Evolutionary conservation across 2,329 filamentous ascomycete species (phyloP), one percentile per base, ranked within the genome.

Genomic region (Teratosphaeriaceae sp.): DNA sequence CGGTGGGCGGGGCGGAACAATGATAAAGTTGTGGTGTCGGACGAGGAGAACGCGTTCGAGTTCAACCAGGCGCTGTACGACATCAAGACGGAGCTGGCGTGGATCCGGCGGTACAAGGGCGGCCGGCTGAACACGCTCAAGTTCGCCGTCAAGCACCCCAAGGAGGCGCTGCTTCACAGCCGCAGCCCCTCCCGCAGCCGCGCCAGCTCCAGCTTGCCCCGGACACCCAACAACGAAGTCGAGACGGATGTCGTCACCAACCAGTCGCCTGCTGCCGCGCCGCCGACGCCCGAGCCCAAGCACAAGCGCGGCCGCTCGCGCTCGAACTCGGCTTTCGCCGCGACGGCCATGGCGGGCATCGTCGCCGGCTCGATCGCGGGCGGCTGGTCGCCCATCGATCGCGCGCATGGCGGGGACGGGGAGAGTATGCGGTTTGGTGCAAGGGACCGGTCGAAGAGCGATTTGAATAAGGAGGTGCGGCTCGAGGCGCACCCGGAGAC

Each of bases 321-420:
- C 51, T 85, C 82, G 33, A 83, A 78, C 59, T 88, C 84, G 21
- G 83, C 83, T 1, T 72, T 89, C 9, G 84, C 84, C 2, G 81
- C 84, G 1, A 80, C 82, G 6, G 84, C 88, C 47, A 88, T 88
- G 85, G 83, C 85, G n/a, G 85, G 85, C 47, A 82, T 89, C 45
- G 79, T 89, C 38, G 85, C 84, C 7, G 85, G 84, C 33, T 83
- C 82, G 56, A 78, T 89, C 24, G 84, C 80, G 12, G 83, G 61
- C 11, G 63, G 82, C 22, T 89, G 84, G 84, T 85, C 83, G 37
- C 85, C 85, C 1, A 75, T 80, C 42, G 80, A 82, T 46, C 68
- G 76, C 23, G 56, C 56, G 2, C 19, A 35, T 36, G 40, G n/a
- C n/a, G n/a, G 16, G 27, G 57, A 64, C 26, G 63, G 68, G 40